These are phyloP conservation scores for Zizania palustris DNA, from an alignment of 202 grass and related monocot species.

Conservation along the genomic window DNA sequence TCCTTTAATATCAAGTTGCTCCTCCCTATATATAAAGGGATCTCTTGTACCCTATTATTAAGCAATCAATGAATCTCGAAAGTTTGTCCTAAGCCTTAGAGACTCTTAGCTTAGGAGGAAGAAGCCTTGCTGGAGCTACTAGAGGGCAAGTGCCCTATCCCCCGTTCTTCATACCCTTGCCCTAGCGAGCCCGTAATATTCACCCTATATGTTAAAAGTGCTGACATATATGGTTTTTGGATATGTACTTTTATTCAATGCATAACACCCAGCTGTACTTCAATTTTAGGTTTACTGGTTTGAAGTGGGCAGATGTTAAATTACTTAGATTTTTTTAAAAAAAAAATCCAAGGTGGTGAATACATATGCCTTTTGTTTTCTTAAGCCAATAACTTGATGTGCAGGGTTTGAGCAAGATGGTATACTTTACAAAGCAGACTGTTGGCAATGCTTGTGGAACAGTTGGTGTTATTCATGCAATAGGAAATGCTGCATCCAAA, in stretches of 20 bases:
- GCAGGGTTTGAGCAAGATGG: constrained; percentile 71
- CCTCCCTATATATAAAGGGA: too few species aligned
- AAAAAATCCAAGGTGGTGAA: not conserved
- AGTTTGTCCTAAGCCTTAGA: too few species aligned
- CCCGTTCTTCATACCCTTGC: too few species aligned
- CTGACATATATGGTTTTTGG: not conserved
- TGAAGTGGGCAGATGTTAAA: not conserved
- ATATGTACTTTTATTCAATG: not conserved
- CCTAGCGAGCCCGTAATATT: too few species aligned
- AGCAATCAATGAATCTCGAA: too few species aligned
- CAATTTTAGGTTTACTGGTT: not conserved
- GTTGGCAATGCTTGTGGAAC: constrained; percentile 98
- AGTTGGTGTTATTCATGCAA: constrained; percentile 91
- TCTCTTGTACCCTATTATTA: too few species aligned
- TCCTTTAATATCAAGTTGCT: too few species aligned
- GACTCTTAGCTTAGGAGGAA: too few species aligned
- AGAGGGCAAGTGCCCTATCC: too few species aligned
- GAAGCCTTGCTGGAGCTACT: too few species aligned
- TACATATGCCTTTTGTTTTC: not conserved
- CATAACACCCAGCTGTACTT: constrained; percentile 8
- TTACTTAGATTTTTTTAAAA: constrained; percentile 16
- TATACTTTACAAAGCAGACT: constrained; percentile 96
- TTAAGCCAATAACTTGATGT: constrained; percentile 33
- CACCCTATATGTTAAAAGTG: constrained; percentile 14
- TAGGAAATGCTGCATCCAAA: constrained; percentile 80